These are phyloP conservation scores for Paramecium octaurelia DNA, from an alignment of 73 alveolate genomes.

Conservation along the genomic window DNA sequence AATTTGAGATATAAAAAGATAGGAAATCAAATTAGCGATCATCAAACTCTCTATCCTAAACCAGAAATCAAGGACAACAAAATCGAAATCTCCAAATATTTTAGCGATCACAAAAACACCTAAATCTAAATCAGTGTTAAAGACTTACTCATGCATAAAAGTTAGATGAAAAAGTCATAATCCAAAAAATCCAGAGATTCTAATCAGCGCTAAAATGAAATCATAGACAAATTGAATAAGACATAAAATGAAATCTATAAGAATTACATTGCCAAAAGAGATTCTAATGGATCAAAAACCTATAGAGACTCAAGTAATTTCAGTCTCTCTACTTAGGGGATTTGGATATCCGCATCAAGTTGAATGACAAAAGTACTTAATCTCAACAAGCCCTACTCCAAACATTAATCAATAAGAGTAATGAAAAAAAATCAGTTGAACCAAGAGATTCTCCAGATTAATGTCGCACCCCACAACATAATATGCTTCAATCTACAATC, in stretches of 20 bases:
- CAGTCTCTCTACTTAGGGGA: slow-evolving; percentile 1
- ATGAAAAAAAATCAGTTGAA: slow-evolving; percentile 19
- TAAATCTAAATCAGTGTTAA: slow-evolving; percentile 3
- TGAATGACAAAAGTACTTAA: slow-evolving; percentile 20
- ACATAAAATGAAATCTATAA: slow-evolving; percentile 27
- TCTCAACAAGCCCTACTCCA: background rate
- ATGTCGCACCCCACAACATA: background rate
- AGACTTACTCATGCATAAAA: background rate
- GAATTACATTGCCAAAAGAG: background rate
- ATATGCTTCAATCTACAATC: background rate
- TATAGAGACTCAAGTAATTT: slow-evolving; percentile 6
- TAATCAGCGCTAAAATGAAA: background rate
- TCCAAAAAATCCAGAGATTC: background rate
- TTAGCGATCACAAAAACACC: background rate
- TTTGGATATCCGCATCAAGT: background rate
- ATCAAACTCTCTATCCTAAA: background rate
- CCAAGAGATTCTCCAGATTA: slow-evolving; percentile 5
- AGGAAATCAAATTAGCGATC: slow-evolving; percentile 12
- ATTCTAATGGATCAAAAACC: background rate
- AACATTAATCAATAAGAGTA: background rate
- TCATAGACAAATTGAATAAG: background rate
- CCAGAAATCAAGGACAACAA: background rate
- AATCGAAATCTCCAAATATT: background rate
- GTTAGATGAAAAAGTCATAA: background rate
- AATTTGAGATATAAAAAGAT: background rate